phyloP scores from a whole-genome alignment of 208 protist species.

The Acanthamoeba triangularis region DNA sequence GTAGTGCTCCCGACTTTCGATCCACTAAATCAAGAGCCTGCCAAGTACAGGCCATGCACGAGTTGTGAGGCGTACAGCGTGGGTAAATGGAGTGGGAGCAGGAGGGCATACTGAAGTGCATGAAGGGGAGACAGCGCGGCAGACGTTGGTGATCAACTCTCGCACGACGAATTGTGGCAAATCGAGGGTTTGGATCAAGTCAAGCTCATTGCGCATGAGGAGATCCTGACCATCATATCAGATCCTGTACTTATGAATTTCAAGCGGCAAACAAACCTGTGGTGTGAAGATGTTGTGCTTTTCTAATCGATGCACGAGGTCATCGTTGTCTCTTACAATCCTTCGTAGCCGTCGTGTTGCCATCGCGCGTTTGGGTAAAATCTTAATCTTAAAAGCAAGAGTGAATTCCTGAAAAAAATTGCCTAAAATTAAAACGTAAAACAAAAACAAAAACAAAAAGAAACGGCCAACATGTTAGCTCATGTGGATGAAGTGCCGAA shows the following conservation, averaged over 20 bases:
- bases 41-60: not conserved
- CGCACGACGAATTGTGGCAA: slow-evolving; percentile 36
- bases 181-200: slow-evolving; percentile 27
- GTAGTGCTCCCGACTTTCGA: not conserved
- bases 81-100: not conserved
- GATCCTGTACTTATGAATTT: too few species aligned
- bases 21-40: not conserved
- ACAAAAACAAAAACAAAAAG: too few species aligned
- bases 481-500: too few species aligned
- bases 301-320: not conserved
- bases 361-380: too few species aligned
- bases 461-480: too few species aligned
- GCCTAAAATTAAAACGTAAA: too few species aligned
- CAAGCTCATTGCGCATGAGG: slow-evolving; percentile 13
- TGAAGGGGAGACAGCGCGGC: not conserved
- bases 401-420: too few species aligned
- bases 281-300: slow-evolving; percentile 31
- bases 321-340: slow-evolving; percentile 28
- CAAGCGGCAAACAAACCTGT: slow-evolving; percentile 21
- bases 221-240: too few species aligned
- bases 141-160: slow-evolving; percentile 9
- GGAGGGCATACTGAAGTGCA: not conserved
- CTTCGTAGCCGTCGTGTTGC: slow-evolving; percentile 9
- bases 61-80: not conserved
- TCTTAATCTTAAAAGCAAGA: too few species aligned